Evolutionary conservation across 31 red algal species (phyloP), one percentile per base, ranked within the genome.

Genomic region (Porphyra umbilicalis): DNA sequence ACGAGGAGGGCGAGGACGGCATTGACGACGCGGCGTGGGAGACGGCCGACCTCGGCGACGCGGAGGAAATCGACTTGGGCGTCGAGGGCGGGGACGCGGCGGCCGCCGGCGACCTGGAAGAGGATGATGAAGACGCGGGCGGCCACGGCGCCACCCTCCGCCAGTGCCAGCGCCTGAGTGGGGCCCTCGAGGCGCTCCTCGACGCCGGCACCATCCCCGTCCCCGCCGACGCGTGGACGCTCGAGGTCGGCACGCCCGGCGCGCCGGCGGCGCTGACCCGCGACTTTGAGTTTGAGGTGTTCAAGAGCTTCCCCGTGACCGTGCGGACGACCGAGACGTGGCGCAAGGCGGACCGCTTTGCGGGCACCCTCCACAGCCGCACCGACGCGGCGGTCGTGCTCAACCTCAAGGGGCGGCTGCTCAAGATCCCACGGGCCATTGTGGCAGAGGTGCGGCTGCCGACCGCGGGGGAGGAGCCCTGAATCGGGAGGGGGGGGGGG

Each of bases 261-360:
- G 71, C 39, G 34, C 33, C 75, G 30, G 76, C 40, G 7, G 82
- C 30, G 34, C 33, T 84, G 42, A 84, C 82, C 25, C 42, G 39
- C 0, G 82, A 84, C 36, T 77, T 75, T 77, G 82, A 84, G 68
- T 84, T 84, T 40, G 76, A 75, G 25, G 82, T 77, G 8, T 84
- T 84, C 82, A 84, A 84, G 38, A 29, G 82, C 76, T 84, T 84
- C 20, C 32, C 82, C 25, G 38, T 84, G 15, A 75, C 39, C 25
- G 76, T 84, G 16, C 4, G 10, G 36, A 84, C 82, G 18, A 36
- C 33, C 30, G 82, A 84, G 30, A 74, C n/a, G 30, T 84, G 34
- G 35, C 40, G 39, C 32, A 78, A 78, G 82, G 39, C 40, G 35
- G 36, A 36, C 15, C 30, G 36, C 0, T 78, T 84, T 34, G 6